These are phyloP conservation scores for Aphanomyces invadans DNA, from an alignment of 352 stramenopile genomes.

Conservation along the genomic window DNA sequence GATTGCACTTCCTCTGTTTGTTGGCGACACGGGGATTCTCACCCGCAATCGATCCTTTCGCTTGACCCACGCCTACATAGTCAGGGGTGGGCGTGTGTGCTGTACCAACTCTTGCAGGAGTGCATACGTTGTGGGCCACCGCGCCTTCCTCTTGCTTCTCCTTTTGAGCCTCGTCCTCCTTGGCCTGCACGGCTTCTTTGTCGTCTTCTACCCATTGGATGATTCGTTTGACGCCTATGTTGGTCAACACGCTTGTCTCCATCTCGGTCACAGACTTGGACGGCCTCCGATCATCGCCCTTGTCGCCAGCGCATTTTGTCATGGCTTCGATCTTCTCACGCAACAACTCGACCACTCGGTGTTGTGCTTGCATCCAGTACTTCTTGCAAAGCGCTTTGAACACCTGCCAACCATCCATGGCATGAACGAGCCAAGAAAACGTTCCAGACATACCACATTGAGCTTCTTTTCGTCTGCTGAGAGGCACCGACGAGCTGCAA, in stretches of 20 bases:
- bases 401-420: slow-evolving; percentile 28
- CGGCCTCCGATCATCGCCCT: neutral
- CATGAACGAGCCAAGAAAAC: neutral
- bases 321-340: slow-evolving; percentile 45
- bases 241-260: slow-evolving; percentile 52
- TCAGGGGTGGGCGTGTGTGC: neutral
- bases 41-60: slow-evolving; percentile 72
- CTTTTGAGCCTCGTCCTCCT: slow-evolving; percentile 57
- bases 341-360: slow-evolving; percentile 63
- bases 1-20: slow-evolving; percentile 9
- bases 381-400: slow-evolving; percentile 67
- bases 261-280: slow-evolving; percentile 31
- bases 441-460: slow-evolving; percentile 34
- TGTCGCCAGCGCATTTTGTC: neutral
- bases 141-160: slow-evolving; percentile 64
- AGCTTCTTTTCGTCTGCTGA: slow-evolving; percentile 69
- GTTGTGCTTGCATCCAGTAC: slow-evolving; percentile 63
- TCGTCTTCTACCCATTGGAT: slow-evolving; percentile 72
- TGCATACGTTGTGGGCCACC: slow-evolving; percentile 45
- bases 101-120: neutral
- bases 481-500: slow-evolving; percentile 53
- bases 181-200: slow-evolving; percentile 51
- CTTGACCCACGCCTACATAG: slow-evolving; percentile 32
- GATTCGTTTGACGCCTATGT: slow-evolving; percentile 60
- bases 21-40: slow-evolving; percentile 36